Percentiles rank a stretch among this genome's conserved stretches.
These are phyloP conservation scores for Silybum marianum DNA, from an alignment of 129 eudicot genomes.

Conservation along the genomic window DNA sequence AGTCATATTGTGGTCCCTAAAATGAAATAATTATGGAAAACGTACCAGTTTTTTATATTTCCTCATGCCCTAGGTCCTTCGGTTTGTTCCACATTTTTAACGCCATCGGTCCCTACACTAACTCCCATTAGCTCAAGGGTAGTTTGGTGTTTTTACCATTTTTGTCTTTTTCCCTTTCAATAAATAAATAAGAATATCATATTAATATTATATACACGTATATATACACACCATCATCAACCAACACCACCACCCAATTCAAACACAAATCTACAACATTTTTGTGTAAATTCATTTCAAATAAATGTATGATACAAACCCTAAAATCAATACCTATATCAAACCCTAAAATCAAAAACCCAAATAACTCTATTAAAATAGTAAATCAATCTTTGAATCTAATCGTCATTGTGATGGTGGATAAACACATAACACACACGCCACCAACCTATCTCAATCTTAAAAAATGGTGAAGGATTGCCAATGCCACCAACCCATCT, in stretches of 20 bases:
- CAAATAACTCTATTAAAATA: too few relatives aligned
- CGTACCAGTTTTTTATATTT: too few relatives aligned
- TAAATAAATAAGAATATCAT: too few relatives aligned
- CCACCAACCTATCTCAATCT: not conserved
- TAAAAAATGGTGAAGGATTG: not conserved
- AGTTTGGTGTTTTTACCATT: not conserved
- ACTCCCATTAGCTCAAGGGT: not conserved
- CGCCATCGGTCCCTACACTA: not conserved
- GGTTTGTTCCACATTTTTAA: not conserved
- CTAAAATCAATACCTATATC: not conserved
- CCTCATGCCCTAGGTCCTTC: not conserved
- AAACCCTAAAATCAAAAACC: not conserved
- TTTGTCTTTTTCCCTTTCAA: not conserved
- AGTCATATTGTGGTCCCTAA: not conserved
- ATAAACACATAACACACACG: not conserved
- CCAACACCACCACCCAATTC: not conserved
- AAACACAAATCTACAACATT: not conserved
- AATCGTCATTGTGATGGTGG: not conserved
- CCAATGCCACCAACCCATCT: not conserved
- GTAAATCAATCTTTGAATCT: not conserved
- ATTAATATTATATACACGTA: not conserved
- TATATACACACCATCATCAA: not conserved
- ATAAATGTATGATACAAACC: not conserved
- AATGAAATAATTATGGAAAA: too few relatives aligned
- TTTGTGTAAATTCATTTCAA: not conserved